These are phyloP conservation scores for Colletotrichum graminicola DNA, from an alignment of 2,329 filamentous ascomycete genomes.

Conservation along the genomic window DNA sequence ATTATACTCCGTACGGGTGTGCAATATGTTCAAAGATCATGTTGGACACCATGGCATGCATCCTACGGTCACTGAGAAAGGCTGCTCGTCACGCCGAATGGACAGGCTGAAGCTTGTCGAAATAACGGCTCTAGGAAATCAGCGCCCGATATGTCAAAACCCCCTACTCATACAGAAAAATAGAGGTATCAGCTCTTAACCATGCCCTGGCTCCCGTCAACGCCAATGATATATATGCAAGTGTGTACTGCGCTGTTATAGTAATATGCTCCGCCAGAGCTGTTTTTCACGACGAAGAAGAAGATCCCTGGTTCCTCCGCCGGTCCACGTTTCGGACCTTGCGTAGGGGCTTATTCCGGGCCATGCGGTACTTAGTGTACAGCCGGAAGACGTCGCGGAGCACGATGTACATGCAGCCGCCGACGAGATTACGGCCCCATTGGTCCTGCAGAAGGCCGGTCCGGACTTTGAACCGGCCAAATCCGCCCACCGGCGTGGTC, in stretches of 20 bases:
- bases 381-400: slow-evolving; percentile 76
- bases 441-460: slow-evolving; percentile 81
- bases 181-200: slow-evolving; percentile 18
- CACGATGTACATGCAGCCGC: slow-evolving; percentile 89
- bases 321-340: slow-evolving; percentile 65
- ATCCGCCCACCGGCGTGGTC: slow-evolving; percentile 58
- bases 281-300: neutral
- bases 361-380: slow-evolving; percentile 73
- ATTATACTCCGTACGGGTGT: neutral
- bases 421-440: slow-evolving; percentile 91
- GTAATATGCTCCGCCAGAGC: neutral
- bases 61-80: neutral
- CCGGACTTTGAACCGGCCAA: slow-evolving; percentile 50
- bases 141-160: neutral
- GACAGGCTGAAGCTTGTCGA: neutral
- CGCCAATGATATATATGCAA: slow-evolving; percentile 27
- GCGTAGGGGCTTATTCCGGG: slow-evolving; percentile 66
- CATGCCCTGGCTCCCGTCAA: slow-evolving; percentile 14
- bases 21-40: neutral
- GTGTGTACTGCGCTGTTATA: slow-evolving; percentile 5
- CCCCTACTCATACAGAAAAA: slow-evolving; percentile 10
- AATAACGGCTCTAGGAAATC: neutral
- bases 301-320: slow-evolving; percentile 54
- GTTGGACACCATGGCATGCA: neutral
- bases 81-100: neutral